Evolutionary conservation across 164 flowering plant genomes (phyloP), one percentile per base, ranked within the genome.

Genomic region (Liriodendron chinense): DNA sequence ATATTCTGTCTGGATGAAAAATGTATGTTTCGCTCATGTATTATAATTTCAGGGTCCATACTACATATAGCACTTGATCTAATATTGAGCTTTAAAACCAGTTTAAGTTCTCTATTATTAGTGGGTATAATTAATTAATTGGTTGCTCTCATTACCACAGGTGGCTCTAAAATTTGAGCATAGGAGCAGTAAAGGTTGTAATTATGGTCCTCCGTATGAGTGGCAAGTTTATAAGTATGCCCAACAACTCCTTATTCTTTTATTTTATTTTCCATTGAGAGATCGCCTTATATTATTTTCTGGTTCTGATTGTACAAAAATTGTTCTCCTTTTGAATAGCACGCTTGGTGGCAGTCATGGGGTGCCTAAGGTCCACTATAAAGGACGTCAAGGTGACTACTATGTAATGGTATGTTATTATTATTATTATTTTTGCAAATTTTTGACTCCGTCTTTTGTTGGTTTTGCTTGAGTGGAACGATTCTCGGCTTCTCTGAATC

Each of bases 201-300:
- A 83, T 76, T 89, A 89, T 76, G 97, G 98, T 23, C 98, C 98
- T 79, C 98, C 98, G 53, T 86, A 92, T 63, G 98, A 94, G 84
- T 94, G 98, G 98, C 92, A 90, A 85, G 98, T 94, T 26, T 94
- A 94, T 89, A 89, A 85, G 98, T 94, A 85, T 64, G 88, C 83
- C 22, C 47, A 9, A 16, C 50, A 53, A 7, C 25, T 9, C 25
- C 47, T n/a, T 24, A 22, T 69, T 25, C 6, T 5, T 28, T 34
- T 34, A 1, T 12, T 67, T 4, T 9, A 18, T 67, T 10, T 1
- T 25, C 43, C 2, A 66, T 12, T 10, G 69, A 24, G 23, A 6
- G 10, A 9, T 9, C 25, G 9, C 18, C 24, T 22, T 20, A 64
- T 64, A 57, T 57, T 57, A 13, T 22, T 64, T 64, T 22, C 12